These are phyloP conservation scores for Collybia mongolica DNA, from an alignment of 768 basidiomycete genomes.

Conservation along the genomic window DNA sequence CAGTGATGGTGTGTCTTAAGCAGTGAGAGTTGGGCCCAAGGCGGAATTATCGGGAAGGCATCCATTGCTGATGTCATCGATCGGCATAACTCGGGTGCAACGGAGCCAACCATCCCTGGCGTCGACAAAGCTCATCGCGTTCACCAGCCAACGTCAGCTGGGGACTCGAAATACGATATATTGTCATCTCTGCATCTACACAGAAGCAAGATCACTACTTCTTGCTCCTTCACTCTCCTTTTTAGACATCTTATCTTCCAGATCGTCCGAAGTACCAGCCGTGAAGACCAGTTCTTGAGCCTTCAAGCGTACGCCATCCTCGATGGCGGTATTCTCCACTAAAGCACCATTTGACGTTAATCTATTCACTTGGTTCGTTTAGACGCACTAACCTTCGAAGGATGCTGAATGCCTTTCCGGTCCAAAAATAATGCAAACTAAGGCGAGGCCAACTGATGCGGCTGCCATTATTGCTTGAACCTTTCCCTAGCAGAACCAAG, in stretches of 20 bases:
- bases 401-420: slow-evolving; percentile 13
- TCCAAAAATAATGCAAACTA: slow-evolving; percentile 9
- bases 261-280: too few species aligned
- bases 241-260: background rate
- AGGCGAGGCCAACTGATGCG: slow-evolving; percentile 9
- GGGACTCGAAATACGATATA: too few species aligned
- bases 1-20: too few species aligned
- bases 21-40: too few species aligned
- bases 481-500: slow-evolving; percentile 5
- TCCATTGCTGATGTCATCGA: too few species aligned
- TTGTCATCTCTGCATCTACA: background rate
- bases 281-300: background rate
- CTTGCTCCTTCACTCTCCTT: background rate
- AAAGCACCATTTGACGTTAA: background rate
- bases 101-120: too few species aligned
- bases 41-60: too few species aligned
- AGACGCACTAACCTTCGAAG: slow-evolving; percentile 7
- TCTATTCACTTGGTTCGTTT: background rate
- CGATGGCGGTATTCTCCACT: background rate
- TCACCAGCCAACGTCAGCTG: too few species aligned
- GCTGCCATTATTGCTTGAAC: slow-evolving; percentile 15
- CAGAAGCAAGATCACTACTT: background rate
- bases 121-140: too few species aligned
- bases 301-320: background rate
- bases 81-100: too few species aligned